These are phyloP conservation scores for Adiantum capillusveneris DNA, from an alignment of 75 land plant species.

Conservation along the genomic window DNA sequence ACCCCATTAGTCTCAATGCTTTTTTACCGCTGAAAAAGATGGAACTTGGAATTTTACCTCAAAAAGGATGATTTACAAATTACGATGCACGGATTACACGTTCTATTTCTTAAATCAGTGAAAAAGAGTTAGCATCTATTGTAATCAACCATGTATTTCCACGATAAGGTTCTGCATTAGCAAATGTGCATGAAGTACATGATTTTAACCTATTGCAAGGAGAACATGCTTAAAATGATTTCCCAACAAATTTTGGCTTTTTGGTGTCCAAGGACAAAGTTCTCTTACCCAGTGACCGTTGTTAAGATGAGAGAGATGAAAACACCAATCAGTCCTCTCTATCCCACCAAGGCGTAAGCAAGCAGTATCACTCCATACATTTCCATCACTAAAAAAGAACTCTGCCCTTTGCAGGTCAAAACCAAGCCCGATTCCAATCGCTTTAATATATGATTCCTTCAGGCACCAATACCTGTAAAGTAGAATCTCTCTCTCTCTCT, in stretches of 20 bases:
- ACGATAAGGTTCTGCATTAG: neutral
- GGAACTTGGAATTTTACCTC: no score
- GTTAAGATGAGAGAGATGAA: conserved; percentile 49
- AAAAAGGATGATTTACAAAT: no score
- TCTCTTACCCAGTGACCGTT: conserved; percentile 53
- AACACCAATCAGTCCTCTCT: conserved; percentile 49
- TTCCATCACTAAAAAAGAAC: conserved; percentile 39
- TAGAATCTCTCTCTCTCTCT: conserved; percentile 11
- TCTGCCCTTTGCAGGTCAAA: conserved; percentile 55
- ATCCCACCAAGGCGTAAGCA: conserved; percentile 47
- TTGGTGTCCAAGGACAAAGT: neutral
- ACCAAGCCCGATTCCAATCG: conserved; percentile 70
- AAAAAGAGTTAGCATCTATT: no score
- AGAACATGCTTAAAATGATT: neutral
- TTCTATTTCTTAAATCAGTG: no score
- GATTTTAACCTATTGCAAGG: neutral
- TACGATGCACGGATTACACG: no score
- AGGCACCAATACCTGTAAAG: conserved; percentile 70
- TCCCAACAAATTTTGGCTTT: neutral
- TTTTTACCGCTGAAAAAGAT: no score
- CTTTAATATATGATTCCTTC: conserved; percentile 90
- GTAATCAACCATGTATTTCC: neutral
- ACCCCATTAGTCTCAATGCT: no score
- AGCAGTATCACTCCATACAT: conserved; percentile 44
- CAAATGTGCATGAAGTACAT: neutral